Base-by-base conservation (phyloP, 78 protist genomes). In the Dictyostelium intermedium region DNA sequence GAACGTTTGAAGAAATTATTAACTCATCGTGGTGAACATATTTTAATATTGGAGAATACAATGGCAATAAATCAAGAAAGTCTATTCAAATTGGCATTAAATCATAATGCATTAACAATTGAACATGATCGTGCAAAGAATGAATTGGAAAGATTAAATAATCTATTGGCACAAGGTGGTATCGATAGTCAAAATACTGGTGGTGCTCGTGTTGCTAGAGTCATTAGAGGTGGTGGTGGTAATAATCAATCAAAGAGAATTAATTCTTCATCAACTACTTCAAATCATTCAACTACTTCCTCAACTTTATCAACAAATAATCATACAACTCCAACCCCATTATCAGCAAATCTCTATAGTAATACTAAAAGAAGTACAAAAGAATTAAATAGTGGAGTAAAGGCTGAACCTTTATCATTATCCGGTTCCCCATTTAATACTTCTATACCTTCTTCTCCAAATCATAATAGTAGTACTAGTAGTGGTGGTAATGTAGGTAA, bases 201-300 rank as follows among this genome's bases (percentile, higher is more conserved):
- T 63, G 94, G 94, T 50, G 94, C 94, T 0, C 41, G 94, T 27
- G 82, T 89, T 66, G 94, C 83, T 50, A 60, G 78, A 80, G 82
- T 84, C 7, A 18, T 89, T 13, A 39, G 94, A 69, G 86, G 94
- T 70, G 94, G 94, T 27, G 82, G 87, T 70, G 81, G 87, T 45
- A 37, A 32, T 61, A 18, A 30, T n/a, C 85, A 76, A 18, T 18
- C 6, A 14, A 50, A 20, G 10, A 23, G 10, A 43, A 0, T 43
- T 3, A 13, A 18, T 27, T 0, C 37, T 11, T 81, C 70, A 0
- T 56, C 76, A 34, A 23, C 82, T 7, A 11, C 74, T 9, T 50
- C 10, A n/a, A 37, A 56, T 56, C 66, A 56, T 34, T 34, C 27
- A 2, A 2, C 30, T 27, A 8, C 74, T 11, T 27, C 72, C 5